Base-by-base conservation (phyloP, 1,139 yeast genomes). In the Candida sanyaensis region DNA sequence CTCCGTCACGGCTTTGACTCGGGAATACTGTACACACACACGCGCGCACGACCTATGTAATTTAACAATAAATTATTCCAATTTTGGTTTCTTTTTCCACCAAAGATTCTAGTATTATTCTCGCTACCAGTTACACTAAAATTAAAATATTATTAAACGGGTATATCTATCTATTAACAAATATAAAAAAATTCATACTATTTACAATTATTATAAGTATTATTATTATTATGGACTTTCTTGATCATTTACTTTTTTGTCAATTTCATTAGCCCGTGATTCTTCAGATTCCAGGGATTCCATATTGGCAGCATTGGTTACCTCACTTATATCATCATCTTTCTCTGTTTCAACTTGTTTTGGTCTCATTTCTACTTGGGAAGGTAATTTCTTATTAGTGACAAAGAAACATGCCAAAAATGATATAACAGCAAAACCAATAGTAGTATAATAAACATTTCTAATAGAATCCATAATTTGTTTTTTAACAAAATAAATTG, bases 351-450 rank as follows among this genome's bases (percentile, higher is more conserved):
- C 9, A 31, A 10, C 8, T 4, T 28, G 21, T 17, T 37, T 37
- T 37, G 31, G 32, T 13, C n/a, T 12, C 29, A 21, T 29, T 13
- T 37, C 33, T 10, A 48, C 43, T 30, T 30, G 28, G 9, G 46
- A 13, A 17, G 76, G 76, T 32, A 71, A 54, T 40, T 60, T 62
- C 44, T 65, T 55, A 53, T 68, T 69, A 27, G 71, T 64, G n/a
- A 59, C 50, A 45, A 66, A 67, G 4, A 65, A 13, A 21, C 54
- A 41, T 7, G 58, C 54, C 27, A 70, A 50, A 6, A 61, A 49
- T 4, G 63, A 49, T 26, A 68, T 41, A 4, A 51, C 56, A 5
- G 69, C 61, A 39, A 62, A 62, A 0, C 71, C 75, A 37, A 69
- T 44, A 41, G 59, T 38, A 62, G 69, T 61, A 54, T 69, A 69